A percentile compares a stretch with the other conserved stretches of the same genome.
Conservation (phyloP, 2,329 filamentous ascomycete species). For the Torrubiella hemipterigena region DNA sequence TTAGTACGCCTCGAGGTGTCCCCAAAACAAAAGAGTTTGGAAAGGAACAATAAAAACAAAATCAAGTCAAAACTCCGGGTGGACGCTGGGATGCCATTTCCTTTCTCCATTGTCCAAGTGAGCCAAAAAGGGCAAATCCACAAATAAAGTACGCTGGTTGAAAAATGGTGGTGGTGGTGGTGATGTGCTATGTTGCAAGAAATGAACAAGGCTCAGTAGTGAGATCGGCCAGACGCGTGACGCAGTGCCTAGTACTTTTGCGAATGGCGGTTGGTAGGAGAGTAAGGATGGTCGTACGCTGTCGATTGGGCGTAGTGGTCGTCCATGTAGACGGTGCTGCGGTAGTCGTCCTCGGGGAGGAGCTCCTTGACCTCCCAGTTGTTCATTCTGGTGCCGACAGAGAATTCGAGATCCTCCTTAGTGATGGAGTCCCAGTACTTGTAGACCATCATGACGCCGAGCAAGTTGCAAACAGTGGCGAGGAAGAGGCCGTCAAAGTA, state of each 20-base stretch:
- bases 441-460: constrained; percentile 99
- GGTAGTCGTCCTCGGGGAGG: constrained; percentile 67
- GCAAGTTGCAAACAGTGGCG: constrained; percentile 81
- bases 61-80: too few relatives aligned
- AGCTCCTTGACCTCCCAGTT: constrained; percentile 98
- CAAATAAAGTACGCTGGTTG: too few relatives aligned
- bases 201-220: too few relatives aligned
- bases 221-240: too few relatives aligned
- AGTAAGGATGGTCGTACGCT: constrained; percentile 39
- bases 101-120: too few relatives aligned
- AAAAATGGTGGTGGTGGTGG: too few relatives aligned
- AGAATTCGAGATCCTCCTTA: constrained; percentile 95
- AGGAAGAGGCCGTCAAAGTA: constrained; percentile 94
- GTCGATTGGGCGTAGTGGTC: constrained; percentile 49
- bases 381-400: constrained; percentile 86
- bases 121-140: too few relatives aligned
- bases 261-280: constrained; percentile 32
- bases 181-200: too few relatives aligned
- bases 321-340: constrained; percentile 60
- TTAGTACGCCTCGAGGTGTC: too few relatives aligned
- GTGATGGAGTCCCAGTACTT: constrained; percentile 99
- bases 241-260: constrained; percentile 32
- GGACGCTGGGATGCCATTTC: too few relatives aligned
- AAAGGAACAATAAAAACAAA: too few relatives aligned
- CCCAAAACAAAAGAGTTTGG: too few relatives aligned